Conservation (phyloP, 441 rosid species). For the Erysimum pusillum region DNA sequence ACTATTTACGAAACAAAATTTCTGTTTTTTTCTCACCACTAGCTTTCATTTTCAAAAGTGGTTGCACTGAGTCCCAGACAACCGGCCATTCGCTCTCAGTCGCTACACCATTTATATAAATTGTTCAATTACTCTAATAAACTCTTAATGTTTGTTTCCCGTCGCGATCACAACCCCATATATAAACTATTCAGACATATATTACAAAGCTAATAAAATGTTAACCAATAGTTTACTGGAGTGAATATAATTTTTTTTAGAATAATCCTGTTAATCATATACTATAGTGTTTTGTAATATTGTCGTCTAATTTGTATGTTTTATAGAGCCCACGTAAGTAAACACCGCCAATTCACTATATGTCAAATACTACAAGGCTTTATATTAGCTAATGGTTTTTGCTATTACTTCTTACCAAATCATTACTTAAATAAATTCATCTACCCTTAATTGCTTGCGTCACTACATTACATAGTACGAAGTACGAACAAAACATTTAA, state of each 20-base stretch:
- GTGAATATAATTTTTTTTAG: background rate
- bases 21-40: no score
- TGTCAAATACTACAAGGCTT: background rate
- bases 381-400: background rate
- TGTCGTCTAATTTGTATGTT: background rate
- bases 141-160: no score
- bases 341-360: background rate
- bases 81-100: no score
- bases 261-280: background rate
- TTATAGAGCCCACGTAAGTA: slow-evolving; percentile 38
- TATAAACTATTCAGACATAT: no score
- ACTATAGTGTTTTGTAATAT: background rate
- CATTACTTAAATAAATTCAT: background rate
- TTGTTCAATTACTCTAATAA: no score
- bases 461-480: background rate
- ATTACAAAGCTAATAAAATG: no score
- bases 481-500: background rate
- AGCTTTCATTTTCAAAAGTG: no score
- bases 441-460: background rate
- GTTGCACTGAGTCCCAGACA: no score
- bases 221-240: no score
- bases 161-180: no score
- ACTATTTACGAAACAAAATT: no score
- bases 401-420: background rate
- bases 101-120: no score